Conservation (phyloP, 2,329 filamentous ascomycete species). For the Diaporthe citriasiana region DNA sequence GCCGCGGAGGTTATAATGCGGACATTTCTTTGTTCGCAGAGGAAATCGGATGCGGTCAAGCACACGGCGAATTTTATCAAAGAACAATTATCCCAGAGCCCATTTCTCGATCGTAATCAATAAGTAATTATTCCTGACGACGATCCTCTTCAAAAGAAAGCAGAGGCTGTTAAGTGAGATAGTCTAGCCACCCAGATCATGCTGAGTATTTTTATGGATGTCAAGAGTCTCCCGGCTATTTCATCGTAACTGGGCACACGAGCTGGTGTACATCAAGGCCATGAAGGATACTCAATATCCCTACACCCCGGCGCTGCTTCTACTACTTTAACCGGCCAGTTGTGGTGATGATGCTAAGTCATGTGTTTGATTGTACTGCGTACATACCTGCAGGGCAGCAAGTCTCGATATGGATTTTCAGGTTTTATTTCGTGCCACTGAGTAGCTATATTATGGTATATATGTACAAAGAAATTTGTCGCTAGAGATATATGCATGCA, state of each 20-base stretch:
- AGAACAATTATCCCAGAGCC: neutral
- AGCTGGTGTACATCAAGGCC: neutral
- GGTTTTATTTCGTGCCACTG: neutral
- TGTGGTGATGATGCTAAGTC: neutral
- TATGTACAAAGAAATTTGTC: conserved; percentile 35
- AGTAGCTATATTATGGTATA: conserved; percentile 20
- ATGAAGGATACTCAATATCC: neutral
- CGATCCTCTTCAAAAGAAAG: no score
- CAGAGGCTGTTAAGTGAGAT: no score
- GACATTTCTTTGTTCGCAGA: neutral
- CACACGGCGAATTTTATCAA: neutral
- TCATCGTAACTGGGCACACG: no score
- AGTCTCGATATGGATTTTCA: neutral
- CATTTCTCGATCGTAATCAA: neutral
- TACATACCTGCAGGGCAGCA: neutral
- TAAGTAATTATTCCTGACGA: neutral
- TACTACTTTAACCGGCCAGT: neutral
- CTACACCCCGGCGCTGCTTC: neutral
- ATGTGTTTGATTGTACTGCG: neutral
- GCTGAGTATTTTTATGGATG: no score
- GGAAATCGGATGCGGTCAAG: neutral
- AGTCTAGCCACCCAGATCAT: no score
- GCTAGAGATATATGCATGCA: conserved; percentile 3
- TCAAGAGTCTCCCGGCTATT: no score
- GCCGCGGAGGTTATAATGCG: neutral